These are phyloP conservation scores for Laburnicola sp. DNA, from an alignment of 2,329 filamentous ascomycete species.

Conservation along the genomic window DNA sequence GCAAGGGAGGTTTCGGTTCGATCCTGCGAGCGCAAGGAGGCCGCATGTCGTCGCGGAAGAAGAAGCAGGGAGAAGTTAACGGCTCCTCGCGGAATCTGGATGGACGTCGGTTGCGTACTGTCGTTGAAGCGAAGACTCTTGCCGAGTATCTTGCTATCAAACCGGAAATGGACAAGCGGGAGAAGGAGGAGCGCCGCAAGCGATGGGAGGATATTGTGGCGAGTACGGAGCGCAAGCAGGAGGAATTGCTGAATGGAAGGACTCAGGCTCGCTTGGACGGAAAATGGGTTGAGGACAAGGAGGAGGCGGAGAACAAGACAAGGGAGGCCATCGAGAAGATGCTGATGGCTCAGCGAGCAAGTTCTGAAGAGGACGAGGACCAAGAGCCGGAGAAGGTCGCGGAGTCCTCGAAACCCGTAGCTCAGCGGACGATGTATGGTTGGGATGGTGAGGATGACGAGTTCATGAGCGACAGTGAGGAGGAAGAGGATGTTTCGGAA, in stretches of 20 bases:
- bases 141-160: constrained; percentile 95
- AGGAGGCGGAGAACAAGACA: constrained; percentile 83
- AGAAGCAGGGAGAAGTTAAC: constrained; percentile 80
- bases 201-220: constrained; percentile 90
- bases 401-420: constrained; percentile 34
- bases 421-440: constrained; percentile 65
- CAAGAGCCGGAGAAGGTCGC: constrained; percentile 31
- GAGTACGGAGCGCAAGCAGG: constrained; percentile 77
- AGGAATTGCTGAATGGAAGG: constrained; percentile 76
- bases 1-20: constrained; percentile 96
- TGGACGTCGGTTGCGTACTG: constrained; percentile 83
- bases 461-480: constrained; percentile 52
- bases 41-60: constrained; percentile 96
- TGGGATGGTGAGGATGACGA: constrained; percentile 73
- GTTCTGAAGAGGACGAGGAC: constrained; percentile 30
- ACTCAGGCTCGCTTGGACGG: constrained; percentile 71
- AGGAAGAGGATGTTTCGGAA: constrained; percentile 48
- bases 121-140: constrained; percentile 91
- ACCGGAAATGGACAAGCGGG: constrained; percentile 93
- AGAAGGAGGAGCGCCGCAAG: constrained; percentile 82
- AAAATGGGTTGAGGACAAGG: constrained; percentile 93
- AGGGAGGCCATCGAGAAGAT: constrained; percentile 69
- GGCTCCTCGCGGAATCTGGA: constrained; percentile 92
- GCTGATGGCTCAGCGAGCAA: constrained; percentile 51
- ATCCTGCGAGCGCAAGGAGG: constrained; percentile 95